These are phyloP conservation scores for Boletales sp. DNA, from an alignment of 768 basidiomycete species.

Conservation along the genomic window DNA sequence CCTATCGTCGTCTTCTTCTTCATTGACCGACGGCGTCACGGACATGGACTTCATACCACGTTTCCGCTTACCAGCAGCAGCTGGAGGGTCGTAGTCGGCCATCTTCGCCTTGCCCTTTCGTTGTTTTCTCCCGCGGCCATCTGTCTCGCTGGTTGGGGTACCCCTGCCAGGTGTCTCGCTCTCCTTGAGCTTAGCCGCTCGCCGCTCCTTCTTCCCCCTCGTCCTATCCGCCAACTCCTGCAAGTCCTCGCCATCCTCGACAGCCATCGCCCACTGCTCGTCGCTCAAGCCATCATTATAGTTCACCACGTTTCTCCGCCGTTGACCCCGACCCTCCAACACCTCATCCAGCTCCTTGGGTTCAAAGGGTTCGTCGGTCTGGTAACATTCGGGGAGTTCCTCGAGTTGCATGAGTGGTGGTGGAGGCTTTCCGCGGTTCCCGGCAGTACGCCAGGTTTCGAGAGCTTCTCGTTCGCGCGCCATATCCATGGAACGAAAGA, in stretches of 20 bases:
- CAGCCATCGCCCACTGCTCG: conserved; percentile 87
- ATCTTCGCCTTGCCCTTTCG: conserved; percentile 61
- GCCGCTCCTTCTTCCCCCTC: conserved; percentile 62
- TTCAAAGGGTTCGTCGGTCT: conserved; percentile 80
- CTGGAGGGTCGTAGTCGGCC: conserved; percentile 47
- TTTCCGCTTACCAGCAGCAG: conserved; percentile 63
- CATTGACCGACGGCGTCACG: conserved; percentile 67
- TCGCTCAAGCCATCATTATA: conserved; percentile 95
- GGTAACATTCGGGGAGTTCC: conserved; percentile 92
- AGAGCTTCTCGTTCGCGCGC: conserved; percentile 68
- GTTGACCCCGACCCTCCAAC: conserved; percentile 78
- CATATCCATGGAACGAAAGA: conserved; percentile 82
- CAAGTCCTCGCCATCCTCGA: conserved; percentile 80
- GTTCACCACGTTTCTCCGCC: conserved; percentile 77
- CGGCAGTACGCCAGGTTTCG: conserved; percentile 66
- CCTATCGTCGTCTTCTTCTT: conserved; percentile 78
- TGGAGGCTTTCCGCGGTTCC: conserved; percentile 76
- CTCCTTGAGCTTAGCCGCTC: conserved; percentile 53
- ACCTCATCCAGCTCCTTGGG: conserved; percentile 48
- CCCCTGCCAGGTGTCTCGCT: conserved; percentile 57
- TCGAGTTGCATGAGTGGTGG: conserved; percentile 76
- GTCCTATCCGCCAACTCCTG: conserved; percentile 67
- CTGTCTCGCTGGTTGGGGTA: conserved; percentile 62
- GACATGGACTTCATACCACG: conserved; percentile 69
- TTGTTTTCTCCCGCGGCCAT: conserved; percentile 49